These are phyloP conservation scores for Pyrenophora teres DNA, from an alignment of 2,329 filamentous ascomycete species.

Conservation along the genomic window DNA sequence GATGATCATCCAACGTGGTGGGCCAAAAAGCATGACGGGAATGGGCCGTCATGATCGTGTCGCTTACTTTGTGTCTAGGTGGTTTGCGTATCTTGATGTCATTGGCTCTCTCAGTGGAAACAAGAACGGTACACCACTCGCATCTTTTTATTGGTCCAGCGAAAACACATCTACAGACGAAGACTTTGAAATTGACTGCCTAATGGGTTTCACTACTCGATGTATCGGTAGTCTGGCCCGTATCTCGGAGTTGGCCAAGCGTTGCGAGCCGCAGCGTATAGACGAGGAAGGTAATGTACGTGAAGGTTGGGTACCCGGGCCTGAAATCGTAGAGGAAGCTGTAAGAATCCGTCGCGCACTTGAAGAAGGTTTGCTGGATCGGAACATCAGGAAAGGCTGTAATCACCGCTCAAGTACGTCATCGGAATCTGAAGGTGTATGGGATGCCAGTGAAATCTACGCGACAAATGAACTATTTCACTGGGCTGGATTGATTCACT, in stretches of 20 bases:
- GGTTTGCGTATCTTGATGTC: constrained; percentile 84
- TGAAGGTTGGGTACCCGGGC: constrained; percentile 62
- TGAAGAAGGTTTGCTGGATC: constrained; percentile 55
- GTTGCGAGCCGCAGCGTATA: constrained; percentile 70
- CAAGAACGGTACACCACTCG: constrained; percentile 51
- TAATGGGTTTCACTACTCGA: constrained; percentile 76
- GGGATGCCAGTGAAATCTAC: constrained; percentile 67
- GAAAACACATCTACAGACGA: constrained; percentile 59
- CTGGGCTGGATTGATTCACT: constrained; percentile 75
- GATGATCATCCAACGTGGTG: constrained; percentile 70
- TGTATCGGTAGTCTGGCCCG: constrained; percentile 73
- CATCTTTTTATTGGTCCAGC: constrained; percentile 49
- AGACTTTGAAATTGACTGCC: constrained; percentile 75
- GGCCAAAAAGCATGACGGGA: constrained; percentile 60
- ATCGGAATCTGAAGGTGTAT: constrained; percentile 50
- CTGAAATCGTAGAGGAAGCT: constrained; percentile 61
- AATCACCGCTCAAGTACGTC: constrained; percentile 45
- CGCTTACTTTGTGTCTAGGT: constrained; percentile 75
- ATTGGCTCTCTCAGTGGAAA: constrained; percentile 71
- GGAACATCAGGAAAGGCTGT: constrained; percentile 48
- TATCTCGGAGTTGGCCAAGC: constrained; percentile 71
- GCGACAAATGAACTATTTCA: constrained; percentile 80
- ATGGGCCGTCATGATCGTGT: constrained; percentile 58
- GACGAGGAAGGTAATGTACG: constrained; percentile 57
- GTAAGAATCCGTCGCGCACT: constrained; percentile 65